Percentiles rank a stretch among this genome's conserved stretches.
Evolutionary conservation across 1,284 basidiomycete genomes (phyloP).

Genomic region (Ceratobasidium sp.): DNA sequence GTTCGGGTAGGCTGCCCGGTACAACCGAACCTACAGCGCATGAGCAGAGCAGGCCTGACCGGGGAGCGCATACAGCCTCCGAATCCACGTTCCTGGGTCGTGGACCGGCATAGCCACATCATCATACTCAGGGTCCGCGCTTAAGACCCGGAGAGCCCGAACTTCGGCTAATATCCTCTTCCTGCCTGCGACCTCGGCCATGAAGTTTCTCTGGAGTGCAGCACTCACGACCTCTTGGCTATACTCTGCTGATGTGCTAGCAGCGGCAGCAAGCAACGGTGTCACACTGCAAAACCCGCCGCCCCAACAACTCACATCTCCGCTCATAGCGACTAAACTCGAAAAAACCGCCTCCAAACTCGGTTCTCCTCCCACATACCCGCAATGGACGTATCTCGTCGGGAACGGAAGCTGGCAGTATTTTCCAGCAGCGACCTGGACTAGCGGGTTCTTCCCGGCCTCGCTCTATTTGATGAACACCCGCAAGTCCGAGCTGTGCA

Average conservation of each 20-base stretch:
- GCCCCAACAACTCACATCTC: constrained; percentile 66
- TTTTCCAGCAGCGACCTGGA: constrained; percentile 72
- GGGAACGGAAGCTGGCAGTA: constrained; percentile 65
- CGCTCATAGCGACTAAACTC: constrained; percentile 68
- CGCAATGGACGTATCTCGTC: constrained; percentile 67
- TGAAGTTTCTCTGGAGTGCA: constrained; percentile 12
- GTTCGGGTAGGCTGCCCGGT: not conserved
- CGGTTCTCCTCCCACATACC: constrained; percentile 63
- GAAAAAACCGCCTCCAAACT: constrained; percentile 61
- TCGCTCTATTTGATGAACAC: constrained; percentile 70
- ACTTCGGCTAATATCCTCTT: constrained; percentile 1
- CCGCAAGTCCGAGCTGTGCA: constrained; percentile 60
- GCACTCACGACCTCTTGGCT: constrained; percentile 1
- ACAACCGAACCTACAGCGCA: not conserved
- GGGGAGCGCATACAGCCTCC: constrained; percentile 21
- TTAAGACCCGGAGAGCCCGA: not conserved
- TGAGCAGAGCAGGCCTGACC: not conserved
- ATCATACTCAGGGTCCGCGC: not conserved
- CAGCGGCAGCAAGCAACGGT: not conserved
- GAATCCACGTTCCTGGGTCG: constrained; percentile 1
- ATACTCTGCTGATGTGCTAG: not conserved
- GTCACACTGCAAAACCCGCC: constrained; percentile 14
- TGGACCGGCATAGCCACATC: constrained; percentile 17
- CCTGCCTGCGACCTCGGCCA: constrained; percentile 16
- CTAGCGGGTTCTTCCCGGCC: constrained; percentile 75